These are phyloP conservation scores for Barnettozyma salicaria DNA, from an alignment of 805 yeast species.

Conservation along the genomic window DNA sequence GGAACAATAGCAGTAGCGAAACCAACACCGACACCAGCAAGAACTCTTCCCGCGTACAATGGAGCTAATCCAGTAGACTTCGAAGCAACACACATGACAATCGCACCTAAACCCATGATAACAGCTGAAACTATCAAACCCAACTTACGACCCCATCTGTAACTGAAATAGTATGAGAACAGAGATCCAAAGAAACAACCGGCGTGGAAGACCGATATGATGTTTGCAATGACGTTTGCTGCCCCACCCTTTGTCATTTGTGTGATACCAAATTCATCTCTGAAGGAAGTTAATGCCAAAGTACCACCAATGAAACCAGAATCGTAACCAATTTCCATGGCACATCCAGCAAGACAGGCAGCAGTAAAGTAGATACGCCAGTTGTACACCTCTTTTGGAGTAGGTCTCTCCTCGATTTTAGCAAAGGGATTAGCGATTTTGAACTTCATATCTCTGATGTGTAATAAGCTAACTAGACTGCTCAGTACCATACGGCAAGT, in stretches of 20 bases:
- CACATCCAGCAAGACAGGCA: constrained; percentile 41
- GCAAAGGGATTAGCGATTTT: no score
- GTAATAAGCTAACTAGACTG: no score
- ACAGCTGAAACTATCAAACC: constrained; percentile 37
- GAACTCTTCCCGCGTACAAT: constrained; percentile 47
- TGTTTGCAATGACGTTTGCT: constrained; percentile 32
- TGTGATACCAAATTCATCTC: constrained; percentile 38
- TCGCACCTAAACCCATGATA: constrained; percentile 39
- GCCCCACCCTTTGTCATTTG: constrained; percentile 25
- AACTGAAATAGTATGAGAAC: constrained; percentile 38
- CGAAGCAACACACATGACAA: constrained; percentile 31
- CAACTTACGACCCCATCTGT: constrained; percentile 34
- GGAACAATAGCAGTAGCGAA: constrained; percentile 46
- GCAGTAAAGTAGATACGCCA: constrained; percentile 38
- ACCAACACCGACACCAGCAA: constrained; percentile 46
- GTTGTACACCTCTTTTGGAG: constrained; percentile 42
- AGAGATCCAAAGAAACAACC: constrained; percentile 47
- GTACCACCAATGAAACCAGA: constrained; percentile 54
- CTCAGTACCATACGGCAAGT: no score
- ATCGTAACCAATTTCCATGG: constrained; percentile 49
- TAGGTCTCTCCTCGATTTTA: constrained; percentile 22
- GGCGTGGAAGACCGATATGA: constrained; percentile 46
- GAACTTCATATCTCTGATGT: no score
- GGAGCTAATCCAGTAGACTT: constrained; percentile 34
- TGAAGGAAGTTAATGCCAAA: constrained; percentile 39